phyloP scores from a whole-genome alignment of 306 rosid genomes.

The Styphnolobium japonicum region DNA sequence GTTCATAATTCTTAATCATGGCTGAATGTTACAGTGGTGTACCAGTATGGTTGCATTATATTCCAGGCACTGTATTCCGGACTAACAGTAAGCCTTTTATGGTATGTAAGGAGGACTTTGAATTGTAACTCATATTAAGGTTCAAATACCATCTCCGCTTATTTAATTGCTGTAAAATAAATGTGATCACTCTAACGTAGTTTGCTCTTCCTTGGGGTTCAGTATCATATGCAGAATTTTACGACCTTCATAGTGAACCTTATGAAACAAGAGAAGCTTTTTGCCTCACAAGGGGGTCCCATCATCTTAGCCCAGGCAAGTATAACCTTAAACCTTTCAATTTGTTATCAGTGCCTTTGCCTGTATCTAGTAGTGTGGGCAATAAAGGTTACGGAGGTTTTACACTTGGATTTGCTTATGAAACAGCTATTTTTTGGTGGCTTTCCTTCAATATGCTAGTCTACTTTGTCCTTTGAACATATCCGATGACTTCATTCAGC shows the following conservation, averaged over 20 bases:
- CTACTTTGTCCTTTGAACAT: constrained; percentile 1
- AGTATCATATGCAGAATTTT: constrained; percentile 86
- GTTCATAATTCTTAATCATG: constrained; percentile 23
- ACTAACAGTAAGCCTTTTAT: constrained; percentile 76
- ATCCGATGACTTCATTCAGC: constrained; percentile 5
- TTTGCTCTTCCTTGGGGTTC: constrained; percentile 31
- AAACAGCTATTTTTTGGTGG: background rate
- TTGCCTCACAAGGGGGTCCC: constrained; percentile 93
- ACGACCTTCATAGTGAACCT: constrained; percentile 76
- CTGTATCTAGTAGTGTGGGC: background rate
- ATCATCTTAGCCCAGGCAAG: constrained; percentile 97
- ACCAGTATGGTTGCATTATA: constrained; percentile 92
- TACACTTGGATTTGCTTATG: background rate
- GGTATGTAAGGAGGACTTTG: constrained; percentile 49
- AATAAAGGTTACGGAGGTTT: background rate
- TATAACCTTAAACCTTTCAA: constrained; percentile 10
- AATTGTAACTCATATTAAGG: background rate
- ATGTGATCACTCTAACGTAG: constrained; percentile 21
- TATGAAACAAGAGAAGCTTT: constrained; percentile 90
- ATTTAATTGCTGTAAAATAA: constrained; percentile 6
- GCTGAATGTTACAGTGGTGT: constrained; percentile 67
- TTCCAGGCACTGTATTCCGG: constrained; percentile 86
- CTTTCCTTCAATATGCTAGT: constrained; percentile 8
- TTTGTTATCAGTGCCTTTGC: background rate
- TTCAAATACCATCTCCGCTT: background rate